phyloP scores from a whole-genome alignment of 441 rosid genomes.

The Erodium trifolium region DNA sequence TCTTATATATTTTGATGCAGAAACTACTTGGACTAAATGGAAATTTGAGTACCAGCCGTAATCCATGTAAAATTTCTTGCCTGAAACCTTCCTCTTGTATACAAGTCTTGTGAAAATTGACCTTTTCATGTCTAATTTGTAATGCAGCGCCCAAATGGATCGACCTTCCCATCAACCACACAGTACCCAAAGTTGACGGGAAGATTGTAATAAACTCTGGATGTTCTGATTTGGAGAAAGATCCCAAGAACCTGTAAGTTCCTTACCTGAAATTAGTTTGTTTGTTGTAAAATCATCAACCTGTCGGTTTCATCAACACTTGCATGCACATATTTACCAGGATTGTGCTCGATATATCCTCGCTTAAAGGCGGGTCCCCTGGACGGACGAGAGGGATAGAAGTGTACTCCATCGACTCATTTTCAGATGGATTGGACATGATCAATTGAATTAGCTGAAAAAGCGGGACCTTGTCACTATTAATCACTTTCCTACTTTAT shows the following conservation, averaged over 20 bases:
- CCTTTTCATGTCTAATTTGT: conserved; percentile 11
- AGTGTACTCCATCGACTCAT: conserved; percentile 35
- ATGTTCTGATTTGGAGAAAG: conserved; percentile 34
- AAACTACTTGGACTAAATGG: conserved; percentile 57
- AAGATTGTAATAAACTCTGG: conserved; percentile 41
- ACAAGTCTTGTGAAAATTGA: neutral
- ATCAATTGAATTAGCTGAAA: conserved; percentile 27
- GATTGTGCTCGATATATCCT: conserved; percentile 62
- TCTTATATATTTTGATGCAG: conserved; percentile 27
- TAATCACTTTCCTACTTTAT: conserved; percentile 10
- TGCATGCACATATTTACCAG: conserved; percentile 28
- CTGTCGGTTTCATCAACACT: neutral
- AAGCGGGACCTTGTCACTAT: neutral
- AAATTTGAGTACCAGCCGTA: conserved; percentile 28
- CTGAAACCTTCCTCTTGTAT: neutral
- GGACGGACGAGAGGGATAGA: conserved; percentile 79
- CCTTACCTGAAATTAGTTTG: neutral
- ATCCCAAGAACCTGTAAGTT: conserved; percentile 48
- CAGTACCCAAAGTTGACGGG: conserved; percentile 40
- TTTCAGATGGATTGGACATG: conserved; percentile 39
- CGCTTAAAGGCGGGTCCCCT: conserved; percentile 71
- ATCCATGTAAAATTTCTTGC: conserved; percentile 37
- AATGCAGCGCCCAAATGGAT: conserved; percentile 51
- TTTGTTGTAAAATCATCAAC: neutral
- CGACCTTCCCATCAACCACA: conserved; percentile 47